Evolutionary conservation across 169 alveolate species (phyloP).

Genomic region (Plasmodium yoelii): DNA sequence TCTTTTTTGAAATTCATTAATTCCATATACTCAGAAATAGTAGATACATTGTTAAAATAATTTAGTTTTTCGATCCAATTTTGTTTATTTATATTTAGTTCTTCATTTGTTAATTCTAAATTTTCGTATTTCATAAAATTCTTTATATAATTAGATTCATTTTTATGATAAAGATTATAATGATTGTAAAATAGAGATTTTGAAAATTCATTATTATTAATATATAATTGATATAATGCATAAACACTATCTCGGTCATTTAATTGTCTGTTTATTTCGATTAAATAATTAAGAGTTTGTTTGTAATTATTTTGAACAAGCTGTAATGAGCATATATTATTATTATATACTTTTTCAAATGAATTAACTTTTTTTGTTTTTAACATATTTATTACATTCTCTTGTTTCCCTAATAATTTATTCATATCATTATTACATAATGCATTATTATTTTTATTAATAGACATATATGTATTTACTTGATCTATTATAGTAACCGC

Average conservation of each 20-base stretch:
- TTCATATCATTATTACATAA: neutral
- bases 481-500: neutral
- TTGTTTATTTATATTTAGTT: conserved; percentile 28
- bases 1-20: conserved; percentile 13
- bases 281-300: conserved; percentile 49
- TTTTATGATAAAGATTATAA: conserved; percentile 27
- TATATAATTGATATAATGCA: conserved; percentile 26
- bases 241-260: conserved; percentile 58
- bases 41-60: conserved; percentile 40
- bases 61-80: conserved; percentile 49
- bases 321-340: neutral
- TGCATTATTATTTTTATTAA: neutral
- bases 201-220: conserved; percentile 22
- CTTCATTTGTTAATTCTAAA: conserved; percentile 50
- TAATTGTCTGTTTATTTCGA: conserved; percentile 31
- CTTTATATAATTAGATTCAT: conserved; percentile 28
- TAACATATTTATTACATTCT: neutral
- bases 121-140: conserved; percentile 31
- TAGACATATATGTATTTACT: neutral
- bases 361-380: neutral
- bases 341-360: neutral
- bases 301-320: conserved; percentile 12
- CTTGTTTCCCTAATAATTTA: neutral
- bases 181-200: conserved; percentile 48
- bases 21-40: conserved; percentile 36